phyloP scores from a whole-genome alignment of 768 basidiomycete species.

The Austroboletus eburneus region DNA sequence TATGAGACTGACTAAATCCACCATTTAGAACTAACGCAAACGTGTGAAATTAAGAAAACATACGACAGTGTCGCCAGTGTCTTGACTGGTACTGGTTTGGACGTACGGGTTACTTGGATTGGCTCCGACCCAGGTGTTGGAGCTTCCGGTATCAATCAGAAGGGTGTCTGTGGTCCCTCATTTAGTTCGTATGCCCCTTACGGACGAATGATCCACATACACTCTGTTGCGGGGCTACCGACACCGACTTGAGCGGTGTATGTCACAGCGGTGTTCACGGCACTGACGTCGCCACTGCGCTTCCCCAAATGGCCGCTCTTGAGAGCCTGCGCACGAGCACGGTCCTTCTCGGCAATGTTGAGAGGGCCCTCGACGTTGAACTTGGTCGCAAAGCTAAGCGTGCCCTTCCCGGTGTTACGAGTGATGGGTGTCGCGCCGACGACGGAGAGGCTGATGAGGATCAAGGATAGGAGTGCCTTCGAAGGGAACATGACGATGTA shows the following conservation, averaged over 20 bases:
- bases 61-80: constrained; percentile 19
- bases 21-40: neutral
- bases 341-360: constrained; percentile 13
- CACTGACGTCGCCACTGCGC: constrained; percentile 1
- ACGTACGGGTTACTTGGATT: constrained; percentile 27
- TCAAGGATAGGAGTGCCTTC: constrained; percentile 10
- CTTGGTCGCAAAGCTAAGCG: constrained; percentile 15
- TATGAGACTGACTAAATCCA: too few species aligned
- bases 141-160: constrained; percentile 26
- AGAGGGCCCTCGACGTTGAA: constrained; percentile 9
- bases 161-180: constrained; percentile 19
- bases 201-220: neutral
- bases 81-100: constrained; percentile 22
- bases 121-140: constrained; percentile 27
- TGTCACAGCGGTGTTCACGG: constrained; percentile 17
- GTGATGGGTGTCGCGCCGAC: constrained; percentile 14
- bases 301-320: constrained; percentile 24
- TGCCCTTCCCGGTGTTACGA: constrained; percentile 7
- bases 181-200: neutral
- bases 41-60: neutral
- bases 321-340: constrained; percentile 10
- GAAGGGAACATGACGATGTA: constrained; percentile 16
- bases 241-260: constrained; percentile 28
- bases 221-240: constrained; percentile 17
- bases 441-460: constrained; percentile 11